Conservation (phyloP, 148 eudicot genomes). For the Mesembryanthemum crystallinum region DNA sequence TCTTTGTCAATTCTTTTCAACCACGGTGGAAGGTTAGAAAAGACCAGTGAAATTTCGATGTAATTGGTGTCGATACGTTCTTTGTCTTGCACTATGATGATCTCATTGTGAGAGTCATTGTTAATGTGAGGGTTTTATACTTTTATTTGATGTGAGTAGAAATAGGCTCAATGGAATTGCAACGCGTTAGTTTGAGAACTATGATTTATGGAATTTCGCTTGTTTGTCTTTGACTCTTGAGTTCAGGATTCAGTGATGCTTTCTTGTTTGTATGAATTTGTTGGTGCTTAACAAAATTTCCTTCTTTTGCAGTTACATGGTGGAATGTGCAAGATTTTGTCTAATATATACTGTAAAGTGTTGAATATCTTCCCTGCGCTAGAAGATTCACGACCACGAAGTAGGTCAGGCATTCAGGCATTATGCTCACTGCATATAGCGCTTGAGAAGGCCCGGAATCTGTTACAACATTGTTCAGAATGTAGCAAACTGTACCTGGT, state of each 20-base stretch:
- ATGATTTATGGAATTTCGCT: neutral
- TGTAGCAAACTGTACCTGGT: constrained; percentile 96
- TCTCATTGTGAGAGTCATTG: neutral
- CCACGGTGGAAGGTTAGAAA: neutral
- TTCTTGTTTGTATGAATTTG: neutral
- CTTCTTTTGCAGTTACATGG: constrained; percentile 77
- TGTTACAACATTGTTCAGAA: constrained; percentile 87
- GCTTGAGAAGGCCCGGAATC: constrained; percentile 82
- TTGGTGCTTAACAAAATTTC: neutral
- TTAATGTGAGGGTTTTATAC: neutral
- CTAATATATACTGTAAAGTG: constrained; percentile 63
- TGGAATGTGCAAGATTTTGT: constrained; percentile 75
- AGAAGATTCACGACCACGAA: constrained; percentile 92
- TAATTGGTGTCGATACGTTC: neutral
- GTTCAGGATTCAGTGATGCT: neutral
- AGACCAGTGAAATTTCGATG: neutral
- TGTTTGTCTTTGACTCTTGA: neutral
- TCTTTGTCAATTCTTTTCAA: neutral
- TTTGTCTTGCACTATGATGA: neutral
- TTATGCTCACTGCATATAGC: constrained; percentile 89
- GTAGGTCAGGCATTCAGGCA: constrained; percentile 94
- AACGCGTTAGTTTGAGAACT: too few species aligned
- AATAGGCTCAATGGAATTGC: neutral
- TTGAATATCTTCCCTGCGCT: constrained; percentile 76
- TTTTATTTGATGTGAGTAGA: neutral